Conservation (phyloP, 2,329 filamentous ascomycete genomes). For the Xylariaceae sp. region DNA sequence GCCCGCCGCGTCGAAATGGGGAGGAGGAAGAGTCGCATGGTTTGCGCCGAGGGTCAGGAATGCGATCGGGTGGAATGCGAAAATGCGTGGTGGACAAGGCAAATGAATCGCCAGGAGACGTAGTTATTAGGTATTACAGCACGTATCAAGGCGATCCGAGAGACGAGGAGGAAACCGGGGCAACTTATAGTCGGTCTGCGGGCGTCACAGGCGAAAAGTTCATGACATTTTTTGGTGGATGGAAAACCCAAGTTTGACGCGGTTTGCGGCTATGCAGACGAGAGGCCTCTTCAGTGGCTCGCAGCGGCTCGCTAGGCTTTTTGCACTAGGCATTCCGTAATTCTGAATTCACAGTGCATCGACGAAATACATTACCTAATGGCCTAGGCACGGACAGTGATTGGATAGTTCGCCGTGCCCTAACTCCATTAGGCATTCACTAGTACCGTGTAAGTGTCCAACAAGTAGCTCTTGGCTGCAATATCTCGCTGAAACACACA, state of each 20-base stretch:
- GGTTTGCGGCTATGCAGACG: neutral
- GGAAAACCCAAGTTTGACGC: neutral
- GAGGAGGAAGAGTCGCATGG: slow-evolving; percentile 89
- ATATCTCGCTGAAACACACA: neutral
- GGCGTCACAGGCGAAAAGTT: neutral
- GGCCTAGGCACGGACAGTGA: too few relatives aligned
- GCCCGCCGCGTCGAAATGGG: slow-evolving; percentile 88
- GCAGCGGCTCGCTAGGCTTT: neutral
- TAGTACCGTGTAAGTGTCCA: neutral
- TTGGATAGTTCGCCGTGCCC: neutral
- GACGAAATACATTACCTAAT: too few relatives aligned
- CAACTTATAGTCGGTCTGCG: neutral
- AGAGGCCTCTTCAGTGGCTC: neutral
- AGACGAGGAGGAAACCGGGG: neutral
- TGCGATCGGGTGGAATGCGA: neutral
- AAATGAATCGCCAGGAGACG: neutral
- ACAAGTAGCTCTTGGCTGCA: neutral
- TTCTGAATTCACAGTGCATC: too few relatives aligned
- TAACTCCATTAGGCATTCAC: neutral
- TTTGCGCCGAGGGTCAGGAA: slow-evolving; percentile 13
- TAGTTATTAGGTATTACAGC: neutral
- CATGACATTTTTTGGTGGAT: slow-evolving; percentile 2
- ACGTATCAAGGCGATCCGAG: neutral
- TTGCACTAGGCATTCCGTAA: too few relatives aligned
- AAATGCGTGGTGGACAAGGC: neutral